These are phyloP conservation scores for Avicennia marina DNA, from an alignment of 257 asterid species.

Conservation along the genomic window DNA sequence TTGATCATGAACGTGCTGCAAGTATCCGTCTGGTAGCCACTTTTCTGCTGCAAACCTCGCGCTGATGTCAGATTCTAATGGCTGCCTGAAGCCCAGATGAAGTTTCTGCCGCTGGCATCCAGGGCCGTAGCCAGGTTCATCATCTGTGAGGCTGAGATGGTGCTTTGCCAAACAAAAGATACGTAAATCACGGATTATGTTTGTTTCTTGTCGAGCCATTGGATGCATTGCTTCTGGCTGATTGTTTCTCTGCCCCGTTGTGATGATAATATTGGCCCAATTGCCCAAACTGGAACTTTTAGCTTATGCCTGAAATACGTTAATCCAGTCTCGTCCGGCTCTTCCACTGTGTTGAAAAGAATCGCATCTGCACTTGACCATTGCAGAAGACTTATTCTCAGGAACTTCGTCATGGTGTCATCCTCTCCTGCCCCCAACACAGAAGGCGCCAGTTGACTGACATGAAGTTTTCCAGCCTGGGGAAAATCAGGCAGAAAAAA, in stretches of 20 bases:
- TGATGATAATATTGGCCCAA: conserved; percentile 43
- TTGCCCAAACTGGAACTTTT: conserved; percentile 41
- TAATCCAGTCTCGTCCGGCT: conserved; percentile 41
- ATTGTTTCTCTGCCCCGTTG: conserved; percentile 16
- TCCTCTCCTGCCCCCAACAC: conserved; percentile 28
- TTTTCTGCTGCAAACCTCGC: conserved; percentile 42
- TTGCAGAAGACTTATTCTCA: conserved; percentile 25
- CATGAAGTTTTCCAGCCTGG: conserved; percentile 50
- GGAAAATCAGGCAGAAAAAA: conserved; percentile 57
- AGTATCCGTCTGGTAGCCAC: conserved; percentile 62
- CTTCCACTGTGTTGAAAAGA: conserved; percentile 52
- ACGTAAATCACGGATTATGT: conserved; percentile 43
- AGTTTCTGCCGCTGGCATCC: conserved; percentile 30
- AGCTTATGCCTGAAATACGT: conserved; percentile 39
- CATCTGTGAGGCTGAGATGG: conserved; percentile 56
- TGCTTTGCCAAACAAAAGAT: conserved; percentile 48
- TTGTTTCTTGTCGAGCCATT: conserved; percentile 38
- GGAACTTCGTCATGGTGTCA: conserved; percentile 37
- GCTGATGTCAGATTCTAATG: conserved; percentile 35
- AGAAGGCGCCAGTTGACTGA: conserved; percentile 43
- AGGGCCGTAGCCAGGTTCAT: conserved; percentile 55
- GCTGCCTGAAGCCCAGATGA: conserved; percentile 58
- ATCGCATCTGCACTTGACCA: conserved; percentile 49
- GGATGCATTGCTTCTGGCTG: conserved; percentile 17
- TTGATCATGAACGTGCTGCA: conserved; percentile 18